A percentile compares a stretch with the other conserved stretches of the same genome.
Conservation (phyloP, 495 filamentous ascomycete species). For the Viridothelium virens region DNA sequence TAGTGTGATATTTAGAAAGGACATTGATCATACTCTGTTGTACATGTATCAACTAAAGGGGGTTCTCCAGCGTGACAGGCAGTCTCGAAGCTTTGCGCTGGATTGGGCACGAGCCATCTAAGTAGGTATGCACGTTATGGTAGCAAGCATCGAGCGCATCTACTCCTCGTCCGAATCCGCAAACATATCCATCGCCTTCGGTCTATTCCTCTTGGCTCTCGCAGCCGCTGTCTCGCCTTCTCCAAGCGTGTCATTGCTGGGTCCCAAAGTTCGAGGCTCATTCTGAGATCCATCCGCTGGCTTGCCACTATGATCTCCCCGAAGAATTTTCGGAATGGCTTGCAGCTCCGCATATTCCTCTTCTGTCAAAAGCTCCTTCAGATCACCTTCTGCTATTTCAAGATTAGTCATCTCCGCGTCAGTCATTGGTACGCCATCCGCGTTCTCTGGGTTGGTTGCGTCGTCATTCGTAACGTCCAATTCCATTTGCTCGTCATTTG, state of each 20-base stretch:
- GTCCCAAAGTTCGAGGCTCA: background rate
- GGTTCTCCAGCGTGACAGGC: too few species aligned
- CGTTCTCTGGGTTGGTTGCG: conserved; percentile 11
- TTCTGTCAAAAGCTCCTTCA: background rate
- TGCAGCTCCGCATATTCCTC: background rate
- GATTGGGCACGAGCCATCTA: background rate
- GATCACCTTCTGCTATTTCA: background rate
- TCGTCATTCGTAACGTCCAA: conserved; percentile 30
- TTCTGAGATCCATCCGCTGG: background rate
- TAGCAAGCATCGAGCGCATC: background rate
- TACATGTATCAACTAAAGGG: too few species aligned
- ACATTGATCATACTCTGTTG: too few species aligned
- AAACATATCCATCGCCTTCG: conserved; percentile 91
- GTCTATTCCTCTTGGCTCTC: conserved; percentile 41
- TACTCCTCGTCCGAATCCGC: conserved; percentile 49
- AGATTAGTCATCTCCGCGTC: conserved; percentile 12
- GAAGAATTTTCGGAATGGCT: background rate
- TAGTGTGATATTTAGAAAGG: too few species aligned
- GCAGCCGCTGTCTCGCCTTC: conserved; percentile 33
- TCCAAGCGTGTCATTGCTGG: background rate
- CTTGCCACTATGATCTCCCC: background rate
- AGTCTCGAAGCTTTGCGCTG: too few species aligned
- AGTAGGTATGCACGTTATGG: background rate
- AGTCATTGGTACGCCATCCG: conserved; percentile 22
- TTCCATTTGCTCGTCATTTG: conserved; percentile 45